Evolutionary conservation across 495 filamentous ascomycete genomes (phyloP).

Genomic region (Annulohypoxylon maeteangense): DNA sequence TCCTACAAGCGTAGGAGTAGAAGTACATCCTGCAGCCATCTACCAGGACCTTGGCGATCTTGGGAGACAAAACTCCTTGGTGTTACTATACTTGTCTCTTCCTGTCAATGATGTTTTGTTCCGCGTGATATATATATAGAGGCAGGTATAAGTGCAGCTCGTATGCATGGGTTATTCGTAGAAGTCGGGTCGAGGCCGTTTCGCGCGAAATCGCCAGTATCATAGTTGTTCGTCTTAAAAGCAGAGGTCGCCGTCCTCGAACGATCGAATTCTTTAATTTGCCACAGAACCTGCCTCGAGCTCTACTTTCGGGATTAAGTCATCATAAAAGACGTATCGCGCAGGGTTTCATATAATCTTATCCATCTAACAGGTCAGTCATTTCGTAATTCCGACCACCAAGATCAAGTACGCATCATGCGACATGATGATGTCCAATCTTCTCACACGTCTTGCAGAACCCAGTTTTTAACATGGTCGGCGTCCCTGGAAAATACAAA

Average conservation of each 20-base stretch:
- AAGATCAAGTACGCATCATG: constrained; percentile 12
- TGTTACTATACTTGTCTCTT: constrained; percentile 33
- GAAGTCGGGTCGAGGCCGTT: constrained; percentile 17
- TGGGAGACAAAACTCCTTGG: constrained; percentile 19
- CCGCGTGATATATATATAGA: constrained; percentile 16
- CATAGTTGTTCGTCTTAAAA: constrained; percentile 19
- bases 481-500: constrained; percentile 60
- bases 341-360: constrained; percentile 11
- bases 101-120: constrained; percentile 2
- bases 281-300: constrained; percentile 10
- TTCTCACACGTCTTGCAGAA: constrained; percentile 28
- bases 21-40: constrained; percentile 19
- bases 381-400: not conserved
- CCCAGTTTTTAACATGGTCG: constrained; percentile 51
- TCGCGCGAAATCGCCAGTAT: constrained; percentile 19
- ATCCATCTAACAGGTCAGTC: constrained; percentile 34
- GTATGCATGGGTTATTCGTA: constrained; percentile 16
- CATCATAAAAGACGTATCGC: constrained; percentile 11
- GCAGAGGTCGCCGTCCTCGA: constrained; percentile 21
- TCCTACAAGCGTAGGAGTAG: constrained; percentile 16
- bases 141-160: not conserved
- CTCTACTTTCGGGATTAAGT: constrained; percentile 8
- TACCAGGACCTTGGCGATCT: constrained; percentile 26
- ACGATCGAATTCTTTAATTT: constrained; percentile 37
- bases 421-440: not conserved